Conservation (phyloP, 139 green algal genomes). For the Eudorina sp. region DNA sequence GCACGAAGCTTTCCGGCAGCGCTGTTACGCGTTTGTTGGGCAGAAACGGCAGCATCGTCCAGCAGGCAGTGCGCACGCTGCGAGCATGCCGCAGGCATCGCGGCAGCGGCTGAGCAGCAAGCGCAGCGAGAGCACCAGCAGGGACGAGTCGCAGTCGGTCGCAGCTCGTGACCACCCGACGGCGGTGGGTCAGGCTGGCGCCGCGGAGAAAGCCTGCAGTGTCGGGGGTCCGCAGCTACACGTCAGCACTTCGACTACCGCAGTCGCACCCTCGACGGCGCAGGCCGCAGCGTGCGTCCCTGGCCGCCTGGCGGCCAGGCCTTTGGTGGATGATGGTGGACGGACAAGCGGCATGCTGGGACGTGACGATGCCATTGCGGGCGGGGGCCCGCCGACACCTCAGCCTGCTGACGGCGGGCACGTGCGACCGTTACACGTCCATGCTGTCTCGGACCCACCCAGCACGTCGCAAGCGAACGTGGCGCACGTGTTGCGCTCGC, state of each 20-base stretch:
- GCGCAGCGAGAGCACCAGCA: conserved; percentile 36
- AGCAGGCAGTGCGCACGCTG: neutral
- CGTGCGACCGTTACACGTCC: neutral
- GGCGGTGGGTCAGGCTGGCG: neutral
- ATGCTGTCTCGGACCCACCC: neutral
- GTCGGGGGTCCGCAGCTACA: neutral
- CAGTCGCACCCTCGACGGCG: neutral
- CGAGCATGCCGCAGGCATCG: neutral
- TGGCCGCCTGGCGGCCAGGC: neutral
- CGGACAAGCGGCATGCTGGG: too few species aligned
- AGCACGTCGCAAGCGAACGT: neutral
- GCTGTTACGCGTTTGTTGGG: conserved; percentile 76
- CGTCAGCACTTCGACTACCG: too few species aligned
- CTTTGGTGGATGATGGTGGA: neutral
- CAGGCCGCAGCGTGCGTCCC: neutral
- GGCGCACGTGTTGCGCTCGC: too few species aligned
- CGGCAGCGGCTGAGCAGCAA: conserved; percentile 26
- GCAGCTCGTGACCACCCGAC: neutral
- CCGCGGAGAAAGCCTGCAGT: neutral
- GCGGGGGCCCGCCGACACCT: conserved; percentile 28
- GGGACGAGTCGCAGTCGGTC: conserved; percentile 4
- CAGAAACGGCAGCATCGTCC: conserved; percentile 25
- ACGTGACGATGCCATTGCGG: neutral
- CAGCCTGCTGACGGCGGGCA: conserved; percentile 33
- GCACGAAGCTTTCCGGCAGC: conserved; percentile 75